phyloP scores from a whole-genome alignment of 1,284 basidiomycete genomes.

The Hemileia vastatrix region DNA sequence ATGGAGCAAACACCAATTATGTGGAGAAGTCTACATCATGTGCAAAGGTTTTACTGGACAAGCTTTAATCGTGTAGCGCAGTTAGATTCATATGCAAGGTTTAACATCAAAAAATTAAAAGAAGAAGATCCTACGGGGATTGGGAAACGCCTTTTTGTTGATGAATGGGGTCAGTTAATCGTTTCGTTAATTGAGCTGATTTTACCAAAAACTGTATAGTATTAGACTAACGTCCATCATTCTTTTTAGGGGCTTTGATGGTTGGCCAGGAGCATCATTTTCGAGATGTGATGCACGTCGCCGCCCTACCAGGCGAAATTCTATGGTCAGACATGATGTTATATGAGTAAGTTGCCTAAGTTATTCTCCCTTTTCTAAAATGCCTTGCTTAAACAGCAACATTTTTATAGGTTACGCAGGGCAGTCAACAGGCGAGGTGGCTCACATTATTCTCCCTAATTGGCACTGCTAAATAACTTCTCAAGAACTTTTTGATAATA shows the following conservation, averaged over 20 bases:
- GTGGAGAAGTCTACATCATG: slow-evolving; percentile 13
- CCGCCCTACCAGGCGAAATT: slow-evolving; percentile 1
- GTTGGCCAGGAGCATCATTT: slow-evolving; percentile 6
- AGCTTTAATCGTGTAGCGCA: slow-evolving; percentile 10
- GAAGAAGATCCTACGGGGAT: background rate
- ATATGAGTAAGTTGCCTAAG: background rate
- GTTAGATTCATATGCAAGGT: slow-evolving; percentile 6
- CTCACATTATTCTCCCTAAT: too few species aligned
- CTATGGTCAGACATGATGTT: slow-evolving; percentile 5
- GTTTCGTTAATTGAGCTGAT: background rate
- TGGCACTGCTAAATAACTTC: too few species aligned
- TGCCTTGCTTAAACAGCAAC: too few species aligned
- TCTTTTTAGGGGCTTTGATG: slow-evolving; percentile 1
- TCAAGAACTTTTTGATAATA: too few species aligned
- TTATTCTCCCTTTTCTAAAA: too few species aligned
- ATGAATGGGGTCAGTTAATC: slow-evolving; percentile 16
- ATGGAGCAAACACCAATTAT: slow-evolving; percentile 8
- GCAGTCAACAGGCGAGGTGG: too few species aligned
- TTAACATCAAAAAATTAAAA: slow-evolving; percentile 9
- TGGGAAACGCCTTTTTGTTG: slow-evolving; percentile 3
- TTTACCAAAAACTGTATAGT: background rate
- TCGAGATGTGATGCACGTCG: slow-evolving; percentile 8
- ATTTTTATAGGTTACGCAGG: too few species aligned
- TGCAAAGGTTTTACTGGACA: slow-evolving; percentile 8
- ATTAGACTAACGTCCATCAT: background rate